Evolutionary conservation across 345 rosid genomes (phyloP).

Genomic region (Balakata baccata): DNA sequence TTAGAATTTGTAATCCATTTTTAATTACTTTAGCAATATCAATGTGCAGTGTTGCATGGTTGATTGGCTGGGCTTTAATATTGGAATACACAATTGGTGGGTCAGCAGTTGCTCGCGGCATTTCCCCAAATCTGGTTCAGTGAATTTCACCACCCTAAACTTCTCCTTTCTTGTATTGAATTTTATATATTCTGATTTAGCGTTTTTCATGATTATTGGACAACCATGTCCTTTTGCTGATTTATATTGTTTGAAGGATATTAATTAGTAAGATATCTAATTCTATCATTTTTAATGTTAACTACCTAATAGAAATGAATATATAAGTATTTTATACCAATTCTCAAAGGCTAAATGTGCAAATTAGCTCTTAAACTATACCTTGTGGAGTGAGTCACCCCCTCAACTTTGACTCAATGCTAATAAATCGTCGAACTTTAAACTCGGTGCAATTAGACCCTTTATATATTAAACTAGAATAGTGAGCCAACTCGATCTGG

Average conservation of each 20-base stretch:
- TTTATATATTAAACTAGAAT: no score
- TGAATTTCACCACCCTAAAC: conserved; percentile 6
- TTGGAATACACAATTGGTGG: conserved; percentile 96
- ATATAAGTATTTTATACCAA: not conserved
- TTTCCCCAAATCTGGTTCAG: conserved; percentile 72
- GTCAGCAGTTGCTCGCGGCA: conserved; percentile 92
- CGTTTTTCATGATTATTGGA: not conserved
- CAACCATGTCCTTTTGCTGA: not conserved
- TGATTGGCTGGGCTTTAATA: conserved; percentile 90
- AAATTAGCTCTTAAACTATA: no score
- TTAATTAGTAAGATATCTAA: not conserved
- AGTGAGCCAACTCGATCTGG: no score
- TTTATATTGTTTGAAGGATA: not conserved
- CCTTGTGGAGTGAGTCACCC: no score
- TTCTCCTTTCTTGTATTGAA: not conserved
- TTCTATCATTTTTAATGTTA: conserved; percentile 10
- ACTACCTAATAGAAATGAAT: not conserved
- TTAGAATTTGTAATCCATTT: not conserved
- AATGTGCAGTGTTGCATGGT: conserved; percentile 83
- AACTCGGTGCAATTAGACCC: no score
- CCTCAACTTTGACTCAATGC: no score
- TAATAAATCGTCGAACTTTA: no score
- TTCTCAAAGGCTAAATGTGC: no score
- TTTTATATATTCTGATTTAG: not conserved
- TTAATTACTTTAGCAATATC: not conserved